Base-by-base conservation (phyloP, 106 monocot species). In the Dioscorea dumetorum region DNA sequence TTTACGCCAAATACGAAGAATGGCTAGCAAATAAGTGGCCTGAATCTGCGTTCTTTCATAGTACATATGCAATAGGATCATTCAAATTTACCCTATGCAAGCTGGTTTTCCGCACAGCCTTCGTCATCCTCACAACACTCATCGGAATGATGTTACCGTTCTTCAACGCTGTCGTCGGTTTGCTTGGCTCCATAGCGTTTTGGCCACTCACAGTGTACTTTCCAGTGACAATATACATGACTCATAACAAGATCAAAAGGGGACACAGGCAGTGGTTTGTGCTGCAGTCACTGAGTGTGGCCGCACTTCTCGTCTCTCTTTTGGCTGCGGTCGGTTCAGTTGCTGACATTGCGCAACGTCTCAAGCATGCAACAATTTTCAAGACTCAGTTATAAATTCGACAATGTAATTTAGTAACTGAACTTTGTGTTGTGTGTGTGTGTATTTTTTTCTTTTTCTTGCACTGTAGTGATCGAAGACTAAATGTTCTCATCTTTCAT, bases 151-250 rank as follows among this genome's bases (percentile, higher is more conserved):
- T 86, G 77, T 73, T 90, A n/a, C 90, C 90, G 1, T 86, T 90
- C 83, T 86, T 90, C 78, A 90, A 90, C 31, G 90, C 86, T 2
- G 61, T 90, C n/a, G 68, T 90, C 1, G 83, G 86, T 0, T 63
- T 90, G 60, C 86, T 90, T 1, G 90, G 86, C 7, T 49, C 90
- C 0, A 8, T 90, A 5, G 77, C 90, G n/a, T 90, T 90, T 65
- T 86, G 86, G 86, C 90, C 90, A 2, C 33, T 86, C 48, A 90
- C 86, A 0, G 90, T 86, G 7, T 87, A 81, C 71, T 84, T 67
- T 70, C 90, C 87, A 0, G 77, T 87, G 56, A 79, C 79, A 1
- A 75, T 83, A 31, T 87, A 87, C 71, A 86, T 82, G 31, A 49
- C 63, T 12, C 83, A 79, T 48, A 64, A 78, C 4, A 70, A 84